Evolutionary conservation across 2,329 filamentous ascomycete species (phyloP), one percentile per base, ranked within the genome.

Genomic region (Botrytis fragariae): DNA sequence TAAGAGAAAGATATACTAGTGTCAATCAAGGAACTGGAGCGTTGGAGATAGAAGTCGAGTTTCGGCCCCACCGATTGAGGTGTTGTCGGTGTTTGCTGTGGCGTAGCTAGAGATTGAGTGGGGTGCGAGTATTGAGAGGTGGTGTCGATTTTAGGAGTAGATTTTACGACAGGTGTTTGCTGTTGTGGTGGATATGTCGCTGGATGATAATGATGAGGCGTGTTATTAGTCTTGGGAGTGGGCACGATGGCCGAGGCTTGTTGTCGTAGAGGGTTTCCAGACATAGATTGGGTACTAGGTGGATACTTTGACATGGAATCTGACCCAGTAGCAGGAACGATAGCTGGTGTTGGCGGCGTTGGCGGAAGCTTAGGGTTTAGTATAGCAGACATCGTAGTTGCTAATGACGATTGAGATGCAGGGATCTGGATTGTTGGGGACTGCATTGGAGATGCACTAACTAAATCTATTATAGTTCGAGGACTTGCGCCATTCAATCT

Each of bases 41-140:
- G 54, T 69, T 72, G 71, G n/a, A 69, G 57, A 67, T 45, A 72
- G 39, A 72, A 72, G 9, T 72, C 71, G 25, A 72, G 71, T 29
- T 68, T 72, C 8, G 62, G 63, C 5, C 65, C 37, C 5, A 12
- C 37, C 6, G 8, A 35, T 32, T 42, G 48, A 16, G 65, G 65
- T n/a, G 68, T 70, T n/a, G 68, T 70, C 14, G 68, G 51, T n/a
- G 68, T 70, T 62, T 32, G 54, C 45, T 59, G 68, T n/a, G 68
- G 68, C 6, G 68, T 59, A 12, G 39, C 54, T 25, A 68, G 64
- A 3, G 32, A 35, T 9, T 68, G 48, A 9, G 35, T 39, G 4
- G 35, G 20, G 7, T 48, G n/a, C 5, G 48, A 57, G 1, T 68
- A 68, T 68, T 22, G 48, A 42, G 48, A 57, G 18, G 22, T 32